Conservation (phyloP, 495 filamentous ascomycete species). For the Penicillium pancosmium region DNA sequence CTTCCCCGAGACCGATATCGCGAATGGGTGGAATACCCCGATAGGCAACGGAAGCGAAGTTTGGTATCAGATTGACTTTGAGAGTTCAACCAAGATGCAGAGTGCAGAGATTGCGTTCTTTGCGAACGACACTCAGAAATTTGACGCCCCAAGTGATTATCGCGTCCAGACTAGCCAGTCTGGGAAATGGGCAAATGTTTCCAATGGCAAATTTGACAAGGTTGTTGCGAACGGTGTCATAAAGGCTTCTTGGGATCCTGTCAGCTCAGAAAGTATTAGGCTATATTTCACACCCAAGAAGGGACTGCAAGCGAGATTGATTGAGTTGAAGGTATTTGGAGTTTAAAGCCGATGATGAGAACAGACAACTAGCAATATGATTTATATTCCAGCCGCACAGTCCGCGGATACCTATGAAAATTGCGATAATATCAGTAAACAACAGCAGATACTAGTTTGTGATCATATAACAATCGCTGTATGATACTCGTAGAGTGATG, state of each 20-base stretch:
- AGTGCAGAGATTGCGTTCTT: slow-evolving; percentile 28
- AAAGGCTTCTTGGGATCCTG: neutral
- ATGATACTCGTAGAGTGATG: too few species aligned
- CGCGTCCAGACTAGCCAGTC: slow-evolving; percentile 12
- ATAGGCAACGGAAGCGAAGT: slow-evolving; percentile 24
- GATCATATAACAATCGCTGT: too few species aligned
- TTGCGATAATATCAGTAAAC: too few species aligned
- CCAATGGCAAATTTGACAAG: slow-evolving; percentile 5
- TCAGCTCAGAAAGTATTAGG: neutral
- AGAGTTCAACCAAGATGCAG: neutral
- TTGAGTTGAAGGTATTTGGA: neutral
- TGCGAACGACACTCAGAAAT: slow-evolving; percentile 13
- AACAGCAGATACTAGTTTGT: too few species aligned
- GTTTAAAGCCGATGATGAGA: neutral
- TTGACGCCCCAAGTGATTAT: slow-evolving; percentile 21
- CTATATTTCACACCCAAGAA: neutral
- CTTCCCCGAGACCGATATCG: slow-evolving; percentile 21
- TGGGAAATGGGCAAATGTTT: slow-evolving; percentile 18
- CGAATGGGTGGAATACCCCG: slow-evolving; percentile 28
- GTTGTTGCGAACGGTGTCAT: neutral
- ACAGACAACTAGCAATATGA: too few species aligned
- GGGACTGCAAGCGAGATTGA: neutral
- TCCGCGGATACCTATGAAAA: too few species aligned
- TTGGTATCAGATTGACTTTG: slow-evolving; percentile 28
- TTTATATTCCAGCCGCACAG: too few species aligned